phyloP scores from a whole-genome alignment of 306 rosid species.

The Vigna unguiculata region DNA sequence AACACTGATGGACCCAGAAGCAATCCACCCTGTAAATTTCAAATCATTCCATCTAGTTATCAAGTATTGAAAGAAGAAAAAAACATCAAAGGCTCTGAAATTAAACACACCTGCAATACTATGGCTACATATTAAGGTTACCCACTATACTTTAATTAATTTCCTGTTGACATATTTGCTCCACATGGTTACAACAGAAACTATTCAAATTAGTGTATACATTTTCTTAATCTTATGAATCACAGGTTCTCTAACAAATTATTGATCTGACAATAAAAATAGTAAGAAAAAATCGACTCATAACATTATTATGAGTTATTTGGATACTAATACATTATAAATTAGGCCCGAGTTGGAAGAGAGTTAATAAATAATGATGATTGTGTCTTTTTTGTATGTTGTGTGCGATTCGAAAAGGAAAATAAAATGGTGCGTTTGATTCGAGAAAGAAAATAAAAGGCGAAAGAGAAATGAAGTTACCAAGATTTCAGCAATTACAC shows the following conservation, averaged over 20 bases:
- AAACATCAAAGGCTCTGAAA: neutral
- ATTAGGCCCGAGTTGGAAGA: neutral
- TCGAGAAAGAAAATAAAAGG: neutral
- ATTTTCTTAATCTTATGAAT: neutral
- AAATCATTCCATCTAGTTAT: neutral
- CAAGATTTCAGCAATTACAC: conserved; percentile 78
- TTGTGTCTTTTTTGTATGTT: neutral
- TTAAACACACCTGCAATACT: neutral
- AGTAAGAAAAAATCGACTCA: neutral
- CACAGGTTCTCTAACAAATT: neutral
- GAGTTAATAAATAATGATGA: neutral
- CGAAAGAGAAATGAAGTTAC: conserved; percentile 40
- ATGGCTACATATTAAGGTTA: neutral
- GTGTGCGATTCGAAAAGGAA: neutral
- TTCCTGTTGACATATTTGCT: neutral
- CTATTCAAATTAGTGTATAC: neutral
- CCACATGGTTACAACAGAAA: neutral
- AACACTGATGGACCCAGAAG: conserved; percentile 84
- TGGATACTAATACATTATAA: neutral
- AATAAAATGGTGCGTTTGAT: neutral
- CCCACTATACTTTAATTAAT: neutral
- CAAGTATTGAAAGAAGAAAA: conserved; percentile 7
- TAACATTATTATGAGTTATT: neutral
- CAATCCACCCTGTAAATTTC: conserved; percentile 71
- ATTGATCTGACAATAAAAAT: neutral